Conservation (phyloP, 108 stramenopile genomes). For the Pseudonitzschia multistriata region DNA sequence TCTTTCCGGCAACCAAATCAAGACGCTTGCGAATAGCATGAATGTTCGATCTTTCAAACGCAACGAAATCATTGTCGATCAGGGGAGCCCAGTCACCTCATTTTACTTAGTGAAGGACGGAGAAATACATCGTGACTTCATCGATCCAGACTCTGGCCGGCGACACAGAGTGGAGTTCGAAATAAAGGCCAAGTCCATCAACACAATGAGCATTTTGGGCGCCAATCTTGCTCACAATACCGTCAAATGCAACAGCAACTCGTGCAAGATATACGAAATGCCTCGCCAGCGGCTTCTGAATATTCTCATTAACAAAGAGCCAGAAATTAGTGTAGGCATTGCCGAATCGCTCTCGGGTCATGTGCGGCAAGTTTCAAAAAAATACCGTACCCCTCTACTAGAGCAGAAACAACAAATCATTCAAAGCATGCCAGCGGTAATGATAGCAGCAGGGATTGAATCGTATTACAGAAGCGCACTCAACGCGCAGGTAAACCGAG, state of each 20-base stretch:
- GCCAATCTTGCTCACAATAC: constrained; percentile 38
- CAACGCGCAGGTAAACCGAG: constrained; percentile 64
- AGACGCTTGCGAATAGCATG: constrained; percentile 33
- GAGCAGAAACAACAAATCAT: constrained; percentile 43
- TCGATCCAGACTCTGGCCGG: constrained; percentile 30
- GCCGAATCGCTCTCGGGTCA: constrained; percentile 36
- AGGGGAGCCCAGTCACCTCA: constrained; percentile 35
- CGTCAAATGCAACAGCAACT: constrained; percentile 26
- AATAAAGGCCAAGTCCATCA: constrained; percentile 47
- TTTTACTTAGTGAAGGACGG: constrained; percentile 46
- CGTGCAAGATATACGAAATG: constrained; percentile 47
- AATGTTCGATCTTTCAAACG: constrained; percentile 19
- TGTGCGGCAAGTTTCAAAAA: constrained; percentile 30
- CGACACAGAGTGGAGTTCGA: constrained; percentile 40
- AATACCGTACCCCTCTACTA: constrained; percentile 47
- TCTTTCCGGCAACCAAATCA: constrained; percentile 22
- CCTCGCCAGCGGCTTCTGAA: constrained; percentile 29
- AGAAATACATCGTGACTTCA: constrained; percentile 31
- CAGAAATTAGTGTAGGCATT: constrained; percentile 38
- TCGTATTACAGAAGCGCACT: constrained; percentile 69
- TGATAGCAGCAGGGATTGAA: constrained; percentile 80
- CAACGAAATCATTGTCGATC: constrained; percentile 32
- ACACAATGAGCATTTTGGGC: constrained; percentile 41
- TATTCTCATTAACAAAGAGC: constrained; percentile 24
- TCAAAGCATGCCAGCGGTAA: constrained; percentile 53